Base-by-base conservation (phyloP, 2,329 filamentous ascomycete genomes). In the Septoria petroselini region DNA sequence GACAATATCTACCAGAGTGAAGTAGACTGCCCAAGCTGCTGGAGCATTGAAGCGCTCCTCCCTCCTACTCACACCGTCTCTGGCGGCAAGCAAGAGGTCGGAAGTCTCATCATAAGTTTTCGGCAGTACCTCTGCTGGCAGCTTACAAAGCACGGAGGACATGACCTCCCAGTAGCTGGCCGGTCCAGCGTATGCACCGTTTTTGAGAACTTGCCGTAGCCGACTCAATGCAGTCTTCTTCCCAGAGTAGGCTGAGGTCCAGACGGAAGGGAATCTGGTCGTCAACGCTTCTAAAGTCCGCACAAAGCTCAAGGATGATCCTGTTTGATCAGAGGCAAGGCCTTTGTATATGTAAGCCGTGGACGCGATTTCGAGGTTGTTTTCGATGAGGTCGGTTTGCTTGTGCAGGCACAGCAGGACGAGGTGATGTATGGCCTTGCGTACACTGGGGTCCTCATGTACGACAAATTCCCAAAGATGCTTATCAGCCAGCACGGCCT, bases 171-270 rank as follows among this genome's bases (percentile, higher is more conserved):
- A 98, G 64, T 84, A 95, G 7, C 76, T 78, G 3, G 76, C 71
- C 0, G 81, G 74, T 2, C 86, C 85, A n/a, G 83, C 81, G 62
- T 96, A 88, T 0, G 91, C 95, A 2, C 93, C 91, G 61, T 84
- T 87, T 54, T 86, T 83, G 5, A 97, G 73, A 59, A 94, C 93
- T 7, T 82, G 74, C 41, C 80, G 78, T 3, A 98, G 69, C 17
- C 84, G 71, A 52, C 74, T 80, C 53, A 70, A 76, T 51, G 68
- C 78, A 6, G 76, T 65, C 23, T 77, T 78, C 64, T 83, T 84
- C 39, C 75, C 77, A 21, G 70, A 74, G 65, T 83, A 83, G 46
- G 80, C 73, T 4, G 75, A 74, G 1, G 82, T 84, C 93, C 93
- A 98, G 7, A 91, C 74, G 12, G 82, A 76, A 1, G 88, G 83